Conservation (phyloP, 2,329 filamentous ascomycete genomes). For the Cercospora sesami region DNA sequence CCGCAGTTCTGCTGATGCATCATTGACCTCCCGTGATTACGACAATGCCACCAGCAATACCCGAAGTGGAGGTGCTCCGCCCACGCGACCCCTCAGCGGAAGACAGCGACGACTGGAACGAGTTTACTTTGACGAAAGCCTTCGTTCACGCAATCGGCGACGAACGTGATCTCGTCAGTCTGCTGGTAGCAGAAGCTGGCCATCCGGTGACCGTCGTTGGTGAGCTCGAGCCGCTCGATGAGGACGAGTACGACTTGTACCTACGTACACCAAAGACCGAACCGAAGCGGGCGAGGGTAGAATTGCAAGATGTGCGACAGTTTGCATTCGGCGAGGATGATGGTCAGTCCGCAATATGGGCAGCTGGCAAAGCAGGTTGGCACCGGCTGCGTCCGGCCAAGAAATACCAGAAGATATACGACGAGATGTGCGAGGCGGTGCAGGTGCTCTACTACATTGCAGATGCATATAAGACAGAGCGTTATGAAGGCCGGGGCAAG, state of each 20-base stretch:
- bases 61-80: constrained; percentile 43
- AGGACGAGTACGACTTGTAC: constrained; percentile 40
- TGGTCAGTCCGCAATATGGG: constrained; percentile 63
- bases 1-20: neutral
- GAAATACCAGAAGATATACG: constrained; percentile 58
- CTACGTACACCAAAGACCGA: constrained; percentile 17
- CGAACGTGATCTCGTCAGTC: constrained; percentile 53
- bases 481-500: constrained; percentile 41
- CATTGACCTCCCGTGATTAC: constrained; percentile 26
- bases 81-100: constrained; percentile 44
- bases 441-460: constrained; percentile 63
- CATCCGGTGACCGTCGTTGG: constrained; percentile 65
- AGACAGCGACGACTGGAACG: constrained; percentile 57
- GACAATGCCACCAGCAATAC: constrained; percentile 30
- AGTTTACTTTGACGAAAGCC: constrained; percentile 62
- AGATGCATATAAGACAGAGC: constrained; percentile 52
- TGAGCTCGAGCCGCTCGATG: constrained; percentile 54
- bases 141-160: constrained; percentile 47
- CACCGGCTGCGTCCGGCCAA: constrained; percentile 64
- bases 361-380: constrained; percentile 65
- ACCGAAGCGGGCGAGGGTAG: constrained; percentile 44
- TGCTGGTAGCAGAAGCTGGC: constrained; percentile 60
- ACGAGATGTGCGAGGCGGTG: constrained; percentile 63
- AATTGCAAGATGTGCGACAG: constrained; percentile 54
- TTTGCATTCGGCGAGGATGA: constrained; percentile 56